These are phyloP conservation scores for Boletus coccyginus DNA, from an alignment of 768 basidiomycete genomes.

Conservation along the genomic window DNA sequence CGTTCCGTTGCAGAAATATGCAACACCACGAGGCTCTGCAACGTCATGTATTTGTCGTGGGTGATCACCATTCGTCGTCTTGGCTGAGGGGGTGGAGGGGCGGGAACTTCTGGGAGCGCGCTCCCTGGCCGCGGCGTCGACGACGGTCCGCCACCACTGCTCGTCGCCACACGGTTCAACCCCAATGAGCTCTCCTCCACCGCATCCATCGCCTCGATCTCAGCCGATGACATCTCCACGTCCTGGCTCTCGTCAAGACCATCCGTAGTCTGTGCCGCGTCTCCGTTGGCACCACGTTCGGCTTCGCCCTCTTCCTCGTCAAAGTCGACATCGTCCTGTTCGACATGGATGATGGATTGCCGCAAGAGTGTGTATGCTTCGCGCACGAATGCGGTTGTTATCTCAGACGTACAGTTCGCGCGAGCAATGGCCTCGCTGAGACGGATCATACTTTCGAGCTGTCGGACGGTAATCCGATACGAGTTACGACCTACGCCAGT, in stretches of 20 bases:
- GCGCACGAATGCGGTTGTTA: constrained; percentile 89
- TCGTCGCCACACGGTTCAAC: constrained; percentile 37
- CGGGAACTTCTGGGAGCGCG: constrained; percentile 28
- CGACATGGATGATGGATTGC: constrained; percentile 98
- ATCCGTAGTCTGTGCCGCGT: constrained; percentile 34
- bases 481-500: constrained; percentile 86
- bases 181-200: constrained; percentile 48
- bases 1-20: constrained; percentile 78
- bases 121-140: constrained; percentile 33
- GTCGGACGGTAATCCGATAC: constrained; percentile 96
- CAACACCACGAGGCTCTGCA: constrained; percentile 86
- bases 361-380: constrained; percentile 93
- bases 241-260: constrained; percentile 53
- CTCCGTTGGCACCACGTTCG: constrained; percentile 43
- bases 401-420: constrained; percentile 96
- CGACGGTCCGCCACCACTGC: constrained; percentile 30
- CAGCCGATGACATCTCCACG: constrained; percentile 62
- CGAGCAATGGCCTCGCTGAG: constrained; percentile 96
- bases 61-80: constrained; percentile 88
- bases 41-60: constrained; percentile 89
- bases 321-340: constrained; percentile 97
- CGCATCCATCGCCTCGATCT: constrained; percentile 52
- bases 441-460: constrained; percentile 98
- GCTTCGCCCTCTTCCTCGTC: constrained; percentile 83
- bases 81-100: constrained; percentile 42